Evolutionary conservation across 2,329 filamentous ascomycete genomes (phyloP), one percentile per base, ranked within the genome.

Genomic region (Neofusicoccum parvum): DNA sequence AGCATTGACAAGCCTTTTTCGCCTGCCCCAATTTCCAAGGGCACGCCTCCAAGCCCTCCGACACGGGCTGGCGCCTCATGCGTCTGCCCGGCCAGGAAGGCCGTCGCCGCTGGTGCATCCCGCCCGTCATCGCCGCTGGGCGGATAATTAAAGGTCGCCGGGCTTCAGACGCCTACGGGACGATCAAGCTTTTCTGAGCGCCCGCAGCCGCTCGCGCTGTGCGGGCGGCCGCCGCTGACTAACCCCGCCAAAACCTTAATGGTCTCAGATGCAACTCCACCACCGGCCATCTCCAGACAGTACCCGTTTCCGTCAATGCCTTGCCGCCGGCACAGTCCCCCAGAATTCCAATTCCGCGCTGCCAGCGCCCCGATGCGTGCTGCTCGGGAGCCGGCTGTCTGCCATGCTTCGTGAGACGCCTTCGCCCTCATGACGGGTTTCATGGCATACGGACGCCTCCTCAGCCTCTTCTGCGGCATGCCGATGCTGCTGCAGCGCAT

Each of bases 361-460:
- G 39, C 54, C 41, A 17, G 14, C 54, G 32, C 39, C 54, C 54
- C 45, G 54, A 34, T 34, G 39, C 39, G 15, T 34, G 39, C 20
- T 10, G 14, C 7, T 32, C 54, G 39, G 54, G 15, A n/a, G 39
- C 56, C 56, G 15, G 43, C 56, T 32, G 10, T 15, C 17, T 37
- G 63, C 46, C 54, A 70, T 68, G 59, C 69, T 69, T 70, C 70
- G 69, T 78, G 76, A 77, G 75, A 78, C 76, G 72, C 69, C 69
- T 69, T 68, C 72, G 72, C 75, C 76, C 73, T 78, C 75, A 78
- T 75, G 71, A 69, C 71, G 66, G 69, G 76, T 78, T 78, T 78
- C 76, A 78, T 74, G 74, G 23, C 48, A 37, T n/a, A 12, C 50
- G 20, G 50, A 53, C 15, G 15, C 15, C 36, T 41, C 72, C 73